These are phyloP conservation scores for Diaporthe longicolla DNA, from an alignment of 2,329 filamentous ascomycete species.

Conservation along the genomic window DNA sequence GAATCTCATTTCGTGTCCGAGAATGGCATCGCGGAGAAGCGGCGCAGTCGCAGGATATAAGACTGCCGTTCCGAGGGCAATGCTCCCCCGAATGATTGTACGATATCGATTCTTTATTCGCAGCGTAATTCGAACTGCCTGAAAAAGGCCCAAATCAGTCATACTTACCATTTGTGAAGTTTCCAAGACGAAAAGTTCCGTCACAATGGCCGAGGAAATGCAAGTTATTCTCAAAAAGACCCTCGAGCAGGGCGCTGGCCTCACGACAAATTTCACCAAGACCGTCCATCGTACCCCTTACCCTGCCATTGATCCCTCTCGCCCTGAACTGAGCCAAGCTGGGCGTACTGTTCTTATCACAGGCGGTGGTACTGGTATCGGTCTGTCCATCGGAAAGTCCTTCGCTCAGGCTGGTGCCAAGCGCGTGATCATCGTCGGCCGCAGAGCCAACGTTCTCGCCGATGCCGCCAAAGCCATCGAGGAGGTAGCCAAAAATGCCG, in stretches of 20 bases:
- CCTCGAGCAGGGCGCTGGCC: slow-evolving; percentile 9
- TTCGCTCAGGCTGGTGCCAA: slow-evolving; percentile 35
- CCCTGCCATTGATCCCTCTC: slow-evolving; percentile 27
- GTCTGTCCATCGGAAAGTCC: slow-evolving; percentile 35
- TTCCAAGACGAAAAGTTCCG: neutral
- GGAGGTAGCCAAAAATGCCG: slow-evolving; percentile 3
- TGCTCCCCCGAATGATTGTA: neutral
- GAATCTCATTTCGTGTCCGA: neutral
- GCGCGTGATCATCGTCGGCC: slow-evolving; percentile 39
- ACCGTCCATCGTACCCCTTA: slow-evolving; percentile 21
- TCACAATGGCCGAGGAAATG: neutral
- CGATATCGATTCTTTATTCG: neutral
- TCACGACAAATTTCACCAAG: slow-evolving; percentile 31
- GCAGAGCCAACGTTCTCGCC: slow-evolving; percentile 27
- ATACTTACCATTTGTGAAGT: neutral
- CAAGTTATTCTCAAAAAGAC: neutral
- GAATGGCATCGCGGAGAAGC: neutral
- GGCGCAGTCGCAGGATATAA: neutral
- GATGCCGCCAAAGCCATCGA: slow-evolving; percentile 31
- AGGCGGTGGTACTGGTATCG: slow-evolving; percentile 41
- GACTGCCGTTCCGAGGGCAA: neutral
- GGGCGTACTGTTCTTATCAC: slow-evolving; percentile 41
- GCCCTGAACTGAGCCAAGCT: slow-evolving; percentile 30
- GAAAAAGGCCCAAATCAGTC: neutral
- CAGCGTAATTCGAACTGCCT: neutral